Percentiles rank a stretch among this genome's conserved stretches.
These are phyloP conservation scores for Coemansia furcata DNA, from an alignment of 192 early-diverging fungal species.

Conservation along the genomic window DNA sequence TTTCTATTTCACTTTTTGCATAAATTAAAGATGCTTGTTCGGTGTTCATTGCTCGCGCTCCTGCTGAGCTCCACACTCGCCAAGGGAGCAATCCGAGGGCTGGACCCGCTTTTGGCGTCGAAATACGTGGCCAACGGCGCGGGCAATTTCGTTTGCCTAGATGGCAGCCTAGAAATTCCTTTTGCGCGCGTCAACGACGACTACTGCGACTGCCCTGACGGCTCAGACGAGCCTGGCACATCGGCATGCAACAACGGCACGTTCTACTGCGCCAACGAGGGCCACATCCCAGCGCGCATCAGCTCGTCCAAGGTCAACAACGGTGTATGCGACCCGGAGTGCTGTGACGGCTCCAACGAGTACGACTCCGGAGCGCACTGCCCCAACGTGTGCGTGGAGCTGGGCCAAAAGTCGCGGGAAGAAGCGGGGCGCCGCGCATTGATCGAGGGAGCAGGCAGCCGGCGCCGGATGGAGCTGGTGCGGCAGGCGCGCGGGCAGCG, in stretches of 20 bases:
- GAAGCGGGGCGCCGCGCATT: slow-evolving; percentile 11
- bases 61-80: neutral
- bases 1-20: neutral
- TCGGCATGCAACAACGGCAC: slow-evolving; percentile 78
- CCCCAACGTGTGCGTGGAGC: slow-evolving; percentile 70
- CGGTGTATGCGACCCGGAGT: slow-evolving; percentile 90
- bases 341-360: slow-evolving; percentile 97
- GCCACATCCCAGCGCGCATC: slow-evolving; percentile 69
- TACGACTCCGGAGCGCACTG: slow-evolving; percentile 60
- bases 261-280: slow-evolving; percentile 83
- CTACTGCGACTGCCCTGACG: slow-evolving; percentile 96
- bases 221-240: slow-evolving; percentile 94
- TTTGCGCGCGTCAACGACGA: slow-evolving; percentile 86
- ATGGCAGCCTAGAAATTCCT: slow-evolving; percentile 67
- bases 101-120: slow-evolving; percentile 22
- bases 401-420: slow-evolving; percentile 38
- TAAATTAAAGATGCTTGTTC: neutral
- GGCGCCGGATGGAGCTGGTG: slow-evolving; percentile 20
- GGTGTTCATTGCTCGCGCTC: neutral
- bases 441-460: slow-evolving; percentile 16
- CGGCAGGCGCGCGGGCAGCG: slow-evolving; percentile 27
- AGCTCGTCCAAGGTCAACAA: slow-evolving; percentile 81
- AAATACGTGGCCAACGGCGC: slow-evolving; percentile 19
- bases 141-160: slow-evolving; percentile 67
- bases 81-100: slow-evolving; percentile 17